These are phyloP conservation scores for Mortierella sp. DNA, from an alignment of 371 early-diverging fungal species.

Conservation along the genomic window DNA sequence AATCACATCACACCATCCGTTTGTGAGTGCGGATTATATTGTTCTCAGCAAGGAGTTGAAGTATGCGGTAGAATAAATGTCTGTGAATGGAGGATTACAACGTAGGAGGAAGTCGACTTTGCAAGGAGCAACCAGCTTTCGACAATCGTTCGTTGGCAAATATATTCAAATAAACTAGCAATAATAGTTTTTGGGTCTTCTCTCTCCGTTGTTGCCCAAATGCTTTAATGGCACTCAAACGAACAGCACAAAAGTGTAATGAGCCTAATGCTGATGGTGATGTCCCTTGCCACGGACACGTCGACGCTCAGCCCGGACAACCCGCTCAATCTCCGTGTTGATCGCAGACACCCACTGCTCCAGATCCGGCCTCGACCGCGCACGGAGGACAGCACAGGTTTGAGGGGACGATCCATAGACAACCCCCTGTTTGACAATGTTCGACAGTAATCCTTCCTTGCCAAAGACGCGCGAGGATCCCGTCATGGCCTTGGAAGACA, in stretches of 20 bases:
- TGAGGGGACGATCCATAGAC: constrained; percentile 41
- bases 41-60: background rate
- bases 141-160: background rate
- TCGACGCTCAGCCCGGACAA: constrained; percentile 43
- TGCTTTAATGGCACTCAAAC: background rate
- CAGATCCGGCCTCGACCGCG: constrained; percentile 49
- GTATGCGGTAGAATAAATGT: background rate
- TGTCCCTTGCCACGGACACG: constrained; percentile 23
- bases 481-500: constrained; percentile 31
- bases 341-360: constrained; percentile 60
- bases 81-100: background rate
- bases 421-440: constrained; percentile 48
- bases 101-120: background rate
- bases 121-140: background rate
- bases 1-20: too few relatives aligned
- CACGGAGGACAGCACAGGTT: constrained; percentile 42
- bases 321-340: constrained; percentile 57
- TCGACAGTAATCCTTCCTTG: constrained; percentile 36
- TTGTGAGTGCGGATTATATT: too few relatives aligned
- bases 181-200: background rate
- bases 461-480: constrained; percentile 40
- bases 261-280: background rate
- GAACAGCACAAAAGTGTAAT: background rate
- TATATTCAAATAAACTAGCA: background rate
- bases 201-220: background rate